These are phyloP conservation scores for Geranium incanum DNA, from an alignment of 441 rosid genomes.

Conservation along the genomic window DNA sequence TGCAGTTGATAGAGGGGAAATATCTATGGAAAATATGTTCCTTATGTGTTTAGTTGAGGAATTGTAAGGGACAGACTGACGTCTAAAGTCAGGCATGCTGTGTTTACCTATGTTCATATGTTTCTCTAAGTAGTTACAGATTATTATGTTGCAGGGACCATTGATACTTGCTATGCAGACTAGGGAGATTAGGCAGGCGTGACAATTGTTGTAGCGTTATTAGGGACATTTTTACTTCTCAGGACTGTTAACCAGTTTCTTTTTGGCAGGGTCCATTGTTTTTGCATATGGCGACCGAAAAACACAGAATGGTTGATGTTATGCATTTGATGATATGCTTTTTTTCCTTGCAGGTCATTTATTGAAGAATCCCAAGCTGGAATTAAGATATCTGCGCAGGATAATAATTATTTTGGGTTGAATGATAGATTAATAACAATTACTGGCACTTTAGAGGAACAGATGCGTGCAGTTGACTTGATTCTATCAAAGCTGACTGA, in stretches of 20 bases:
- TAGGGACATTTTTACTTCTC: background rate
- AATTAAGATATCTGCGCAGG: slow-evolving; percentile 90
- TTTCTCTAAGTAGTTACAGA: background rate
- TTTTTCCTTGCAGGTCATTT: slow-evolving; percentile 60
- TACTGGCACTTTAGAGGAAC: slow-evolving; percentile 81
- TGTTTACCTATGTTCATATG: background rate
- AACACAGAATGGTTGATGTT: background rate
- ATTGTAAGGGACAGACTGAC: slow-evolving; percentile 1
- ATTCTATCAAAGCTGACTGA: slow-evolving; percentile 76
- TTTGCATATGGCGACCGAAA: background rate
- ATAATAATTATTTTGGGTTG: slow-evolving; percentile 75
- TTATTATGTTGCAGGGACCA: background rate
- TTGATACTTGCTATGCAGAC: background rate
- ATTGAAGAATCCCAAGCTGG: slow-evolving; percentile 92
- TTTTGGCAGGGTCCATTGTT: background rate
- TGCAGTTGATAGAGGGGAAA: background rate
- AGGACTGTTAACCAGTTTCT: background rate
- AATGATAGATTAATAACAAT: slow-evolving; percentile 91
- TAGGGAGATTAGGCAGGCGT: background rate
- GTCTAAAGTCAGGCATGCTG: background rate
- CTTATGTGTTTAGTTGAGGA: background rate
- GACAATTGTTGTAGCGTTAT: background rate
- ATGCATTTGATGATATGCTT: slow-evolving; percentile 18
- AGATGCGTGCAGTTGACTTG: slow-evolving; percentile 80
- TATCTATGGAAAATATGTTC: background rate